A percentile compares a stretch with the other conserved stretches of the same genome.
These are phyloP conservation scores for Pezicula carpinea DNA, from an alignment of 2,329 filamentous ascomycete species.

Conservation along the genomic window DNA sequence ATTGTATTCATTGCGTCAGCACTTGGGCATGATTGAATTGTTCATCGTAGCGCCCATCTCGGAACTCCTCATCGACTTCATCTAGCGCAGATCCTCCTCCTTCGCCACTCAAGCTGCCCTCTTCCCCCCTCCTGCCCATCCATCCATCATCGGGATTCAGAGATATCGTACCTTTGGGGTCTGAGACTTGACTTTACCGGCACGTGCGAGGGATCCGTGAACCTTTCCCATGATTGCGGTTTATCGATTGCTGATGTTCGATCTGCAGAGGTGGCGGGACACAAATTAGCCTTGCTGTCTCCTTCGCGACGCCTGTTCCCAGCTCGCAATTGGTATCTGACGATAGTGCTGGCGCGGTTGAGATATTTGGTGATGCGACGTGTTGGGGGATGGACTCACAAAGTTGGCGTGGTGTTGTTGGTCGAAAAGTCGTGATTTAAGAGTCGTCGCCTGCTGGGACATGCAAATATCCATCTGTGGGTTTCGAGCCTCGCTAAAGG, in stretches of 20 bases:
- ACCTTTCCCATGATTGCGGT: conserved; percentile 79
- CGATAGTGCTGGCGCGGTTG: not conserved
- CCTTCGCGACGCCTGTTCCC: not conserved
- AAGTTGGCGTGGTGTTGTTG: not conserved
- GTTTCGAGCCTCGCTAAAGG: not conserved
- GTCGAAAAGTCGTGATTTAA: not conserved
- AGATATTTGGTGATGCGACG: not conserved
- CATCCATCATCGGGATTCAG: conserved; percentile 9
- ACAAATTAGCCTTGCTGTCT: conserved; percentile 10
- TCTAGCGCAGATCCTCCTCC: not conserved
- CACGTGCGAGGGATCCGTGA: conserved; percentile 91
- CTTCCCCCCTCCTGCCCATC: not conserved
- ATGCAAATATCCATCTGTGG: not conserved
- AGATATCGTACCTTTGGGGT: conserved; percentile 72
- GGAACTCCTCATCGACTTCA: not conserved
- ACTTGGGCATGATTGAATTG: conserved; percentile 7
- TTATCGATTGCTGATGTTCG: conserved; percentile 27
- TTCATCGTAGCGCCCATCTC: conserved; percentile 1
- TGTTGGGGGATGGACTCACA: not conserved
- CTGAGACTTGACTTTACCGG: conserved; percentile 97
- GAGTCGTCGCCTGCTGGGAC: not conserved
- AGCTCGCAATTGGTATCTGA: not conserved
- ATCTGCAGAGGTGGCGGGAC: conserved; percentile 21
- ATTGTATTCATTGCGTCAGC: conserved; percentile 25
- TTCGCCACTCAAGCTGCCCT: conserved; percentile 2